These are phyloP conservation scores for Cryphonectria japonica DNA, from an alignment of 2,329 filamentous ascomycete species.

Conservation along the genomic window DNA sequence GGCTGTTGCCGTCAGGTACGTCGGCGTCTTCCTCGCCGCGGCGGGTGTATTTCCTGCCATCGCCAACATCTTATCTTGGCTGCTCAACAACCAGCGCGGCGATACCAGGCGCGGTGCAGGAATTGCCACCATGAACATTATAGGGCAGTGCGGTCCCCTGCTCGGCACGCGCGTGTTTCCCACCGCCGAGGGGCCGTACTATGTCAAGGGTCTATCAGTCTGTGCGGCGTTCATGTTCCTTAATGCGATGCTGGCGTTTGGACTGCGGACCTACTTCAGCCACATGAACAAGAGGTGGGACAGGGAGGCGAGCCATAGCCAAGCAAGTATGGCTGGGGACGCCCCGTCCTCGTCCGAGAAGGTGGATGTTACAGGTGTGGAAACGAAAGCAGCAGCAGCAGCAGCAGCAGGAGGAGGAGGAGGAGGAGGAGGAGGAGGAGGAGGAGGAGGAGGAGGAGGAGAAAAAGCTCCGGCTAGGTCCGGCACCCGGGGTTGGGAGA, in stretches of 20 bases:
- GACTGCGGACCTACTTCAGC: conserved; percentile 39
- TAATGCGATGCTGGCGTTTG: conserved; percentile 42
- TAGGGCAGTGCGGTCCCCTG: conserved; percentile 66
- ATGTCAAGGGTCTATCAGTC: conserved; percentile 44
- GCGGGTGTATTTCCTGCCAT: conserved; percentile 65
- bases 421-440: neutral
- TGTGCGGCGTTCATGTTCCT: conserved; percentile 49
- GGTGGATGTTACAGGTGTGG: neutral
- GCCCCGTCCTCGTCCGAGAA: neutral
- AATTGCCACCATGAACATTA: conserved; percentile 63
- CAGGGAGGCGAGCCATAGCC: conserved; percentile 19
- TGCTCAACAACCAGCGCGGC: conserved; percentile 70
- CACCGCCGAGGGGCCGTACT: conserved; percentile 41
- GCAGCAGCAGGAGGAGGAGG: neutral
- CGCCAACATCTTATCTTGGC: conserved; percentile 71
- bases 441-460: neutral
- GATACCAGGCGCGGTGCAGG: conserved; percentile 67
- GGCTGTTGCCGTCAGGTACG: conserved; percentile 48
- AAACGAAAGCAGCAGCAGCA: neutral
- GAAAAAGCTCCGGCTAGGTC: neutral
- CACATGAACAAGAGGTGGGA: conserved; percentile 41
- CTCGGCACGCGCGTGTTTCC: conserved; percentile 69
- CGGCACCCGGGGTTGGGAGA: conserved; percentile 13
- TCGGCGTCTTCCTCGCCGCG: conserved; percentile 51
- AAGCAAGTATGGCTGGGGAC: conserved; percentile 29